Percentiles rank a stretch among this genome's conserved stretches.
phyloP scores from a whole-genome alignment of 1,284 basidiomycete species.

The Rhodotorula sp. region DNA sequence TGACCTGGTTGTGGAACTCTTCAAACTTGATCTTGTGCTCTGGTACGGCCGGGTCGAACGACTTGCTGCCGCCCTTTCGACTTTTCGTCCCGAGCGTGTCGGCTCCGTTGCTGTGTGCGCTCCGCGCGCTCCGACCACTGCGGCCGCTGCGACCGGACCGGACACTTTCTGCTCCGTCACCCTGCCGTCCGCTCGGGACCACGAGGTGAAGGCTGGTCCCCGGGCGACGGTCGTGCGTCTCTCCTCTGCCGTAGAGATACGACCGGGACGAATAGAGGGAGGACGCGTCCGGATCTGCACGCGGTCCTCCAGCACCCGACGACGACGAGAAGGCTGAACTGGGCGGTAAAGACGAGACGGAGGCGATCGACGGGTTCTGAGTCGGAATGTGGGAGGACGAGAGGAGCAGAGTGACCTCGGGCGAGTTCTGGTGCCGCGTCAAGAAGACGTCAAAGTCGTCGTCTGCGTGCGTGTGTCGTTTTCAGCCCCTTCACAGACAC shows the following conservation, averaged over 20 bases:
- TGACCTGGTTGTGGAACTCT: slow-evolving; percentile 70
- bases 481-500: too few species aligned
- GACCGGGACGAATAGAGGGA: slow-evolving; percentile 32
- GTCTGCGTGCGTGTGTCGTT: slow-evolving; percentile 23
- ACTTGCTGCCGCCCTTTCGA: slow-evolving; percentile 16
- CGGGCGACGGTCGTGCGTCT: not conserved
- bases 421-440: slow-evolving; percentile 26
- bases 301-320: not conserved
- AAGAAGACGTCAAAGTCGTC: slow-evolving; percentile 45
- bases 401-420: slow-evolving; percentile 41
- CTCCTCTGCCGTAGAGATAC: slow-evolving; percentile 27
- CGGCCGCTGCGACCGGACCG: slow-evolving; percentile 9
- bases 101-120: slow-evolving; percentile 5
- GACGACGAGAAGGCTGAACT: slow-evolving; percentile 20
- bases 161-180: slow-evolving; percentile 8
- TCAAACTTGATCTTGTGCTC: slow-evolving; percentile 74
- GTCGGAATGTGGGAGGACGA: slow-evolving; percentile 37
- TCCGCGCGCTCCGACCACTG: slow-evolving; percentile 21
- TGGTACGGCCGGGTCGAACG: slow-evolving; percentile 52
- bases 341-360: slow-evolving; percentile 38
- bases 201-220: slow-evolving; percentile 39
- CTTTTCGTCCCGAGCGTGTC: not conserved
- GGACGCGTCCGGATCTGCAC: slow-evolving; percentile 14
- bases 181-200: not conserved
- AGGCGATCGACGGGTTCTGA: slow-evolving; percentile 40